Percentiles rank a stretch among this genome's conserved stretches.
Evolutionary conservation across 768 basidiomycete genomes (phyloP).

Genomic region (Cyclocybe cylindracea): DNA sequence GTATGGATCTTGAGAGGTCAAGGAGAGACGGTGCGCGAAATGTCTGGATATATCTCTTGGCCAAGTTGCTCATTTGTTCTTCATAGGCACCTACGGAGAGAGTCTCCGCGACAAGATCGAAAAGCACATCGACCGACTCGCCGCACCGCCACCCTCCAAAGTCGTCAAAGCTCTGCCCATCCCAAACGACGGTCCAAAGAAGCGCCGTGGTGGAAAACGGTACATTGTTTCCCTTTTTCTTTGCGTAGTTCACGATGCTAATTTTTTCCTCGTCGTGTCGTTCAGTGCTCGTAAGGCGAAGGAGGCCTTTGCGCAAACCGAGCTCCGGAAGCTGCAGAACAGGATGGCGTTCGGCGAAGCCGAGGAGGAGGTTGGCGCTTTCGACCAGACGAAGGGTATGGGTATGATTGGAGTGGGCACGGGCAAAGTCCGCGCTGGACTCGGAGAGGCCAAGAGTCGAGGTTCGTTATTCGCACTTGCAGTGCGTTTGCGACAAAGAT

Average conservation of each 20-base stretch:
- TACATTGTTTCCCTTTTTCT: constrained; percentile 30
- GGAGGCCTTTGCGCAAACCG: constrained; percentile 96
- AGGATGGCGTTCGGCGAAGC: constrained; percentile 94
- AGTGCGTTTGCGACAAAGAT: not conserved
- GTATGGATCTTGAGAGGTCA: constrained; percentile 91
- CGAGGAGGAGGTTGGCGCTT: constrained; percentile 95
- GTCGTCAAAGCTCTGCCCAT: constrained; percentile 91
- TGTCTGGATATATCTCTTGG: not conserved
- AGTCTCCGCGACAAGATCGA: constrained; percentile 86
- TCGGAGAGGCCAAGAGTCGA: constrained; percentile 88
- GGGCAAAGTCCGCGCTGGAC: constrained; percentile 87
- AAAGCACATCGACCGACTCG: constrained; percentile 86
- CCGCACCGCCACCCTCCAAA: constrained; percentile 93
- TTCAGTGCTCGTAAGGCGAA: constrained; percentile 94
- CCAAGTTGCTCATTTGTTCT: not conserved
- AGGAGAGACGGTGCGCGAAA: constrained; percentile 68
- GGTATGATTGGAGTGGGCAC: constrained; percentile 92
- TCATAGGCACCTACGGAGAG: constrained; percentile 75
- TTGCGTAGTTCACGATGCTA: not conserved
- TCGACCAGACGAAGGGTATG: constrained; percentile 96
- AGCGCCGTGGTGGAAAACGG: constrained; percentile 95
- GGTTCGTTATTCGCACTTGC: constrained; percentile 53
- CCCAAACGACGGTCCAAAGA: constrained; percentile 94
- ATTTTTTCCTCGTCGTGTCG: constrained; percentile 1
- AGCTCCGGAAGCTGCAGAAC: constrained; percentile 95